Conservation (phyloP, 768 basidiomycete species). For the Myochromella boudieri region DNA sequence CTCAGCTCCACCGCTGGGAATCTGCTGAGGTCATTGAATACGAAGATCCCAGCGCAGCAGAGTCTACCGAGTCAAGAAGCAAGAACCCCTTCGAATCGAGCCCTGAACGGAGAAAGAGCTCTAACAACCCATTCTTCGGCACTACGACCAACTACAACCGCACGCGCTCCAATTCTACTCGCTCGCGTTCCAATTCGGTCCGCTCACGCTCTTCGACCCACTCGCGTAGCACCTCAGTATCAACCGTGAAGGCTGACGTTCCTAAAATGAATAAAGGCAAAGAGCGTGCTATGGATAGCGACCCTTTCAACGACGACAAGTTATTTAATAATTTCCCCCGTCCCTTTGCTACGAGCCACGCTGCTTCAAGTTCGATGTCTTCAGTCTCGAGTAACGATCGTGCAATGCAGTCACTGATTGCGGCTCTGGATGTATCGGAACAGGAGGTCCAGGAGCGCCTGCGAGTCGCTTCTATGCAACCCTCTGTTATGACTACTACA, state of each 20-base stretch:
- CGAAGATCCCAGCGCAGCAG: slow-evolving; percentile 30
- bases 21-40: slow-evolving; percentile 62
- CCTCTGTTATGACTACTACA: slow-evolving; percentile 39
- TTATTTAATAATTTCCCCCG: slow-evolving; percentile 29
- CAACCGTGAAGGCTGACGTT: slow-evolving; percentile 19
- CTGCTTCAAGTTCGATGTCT: slow-evolving; percentile 29
- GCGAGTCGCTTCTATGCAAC: slow-evolving; percentile 60
- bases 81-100: slow-evolving; percentile 19
- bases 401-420: slow-evolving; percentile 65
- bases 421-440: slow-evolving; percentile 55
- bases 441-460: slow-evolving; percentile 48
- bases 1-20: slow-evolving; percentile 63
- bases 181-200: slow-evolving; percentile 36
- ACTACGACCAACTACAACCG: slow-evolving; percentile 8
- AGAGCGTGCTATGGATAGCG: slow-evolving; percentile 18
- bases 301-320: slow-evolving; percentile 43
- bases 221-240: slow-evolving; percentile 38
- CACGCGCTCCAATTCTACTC: slow-evolving; percentile 23
- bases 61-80: slow-evolving; percentile 26
- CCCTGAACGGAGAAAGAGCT: slow-evolving; percentile 35
- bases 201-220: too few species aligned
- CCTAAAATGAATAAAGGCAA: slow-evolving; percentile 25
- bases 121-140: slow-evolving; percentile 41
- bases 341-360: slow-evolving; percentile 29
- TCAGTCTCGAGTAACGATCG: slow-evolving; percentile 48